Conservation (phyloP, 2,329 filamentous ascomycete genomes). For the Trichoderma breve region DNA sequence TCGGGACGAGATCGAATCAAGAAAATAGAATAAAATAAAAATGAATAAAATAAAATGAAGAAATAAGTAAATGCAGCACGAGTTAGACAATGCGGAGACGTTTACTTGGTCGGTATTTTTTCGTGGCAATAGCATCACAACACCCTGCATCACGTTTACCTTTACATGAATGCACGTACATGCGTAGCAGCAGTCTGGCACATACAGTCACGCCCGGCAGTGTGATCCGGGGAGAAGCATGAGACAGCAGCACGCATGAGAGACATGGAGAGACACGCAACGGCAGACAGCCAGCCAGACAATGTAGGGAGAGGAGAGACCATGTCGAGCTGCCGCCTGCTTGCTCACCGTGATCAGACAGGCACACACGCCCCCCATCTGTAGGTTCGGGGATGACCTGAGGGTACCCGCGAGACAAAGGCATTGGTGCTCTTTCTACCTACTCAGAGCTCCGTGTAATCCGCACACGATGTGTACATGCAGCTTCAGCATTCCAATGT, state of each 20-base stretch:
- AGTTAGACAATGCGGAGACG: background rate
- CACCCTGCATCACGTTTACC: background rate
- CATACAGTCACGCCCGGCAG: background rate
- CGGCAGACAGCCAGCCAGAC: background rate
- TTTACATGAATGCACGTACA: background rate
- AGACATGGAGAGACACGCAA: constrained; percentile 4
- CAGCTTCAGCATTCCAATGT: background rate
- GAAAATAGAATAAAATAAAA: background rate
- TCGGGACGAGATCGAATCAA: background rate
- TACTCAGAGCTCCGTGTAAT: background rate
- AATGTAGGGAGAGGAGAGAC: background rate
- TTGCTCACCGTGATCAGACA: constrained; percentile 6
- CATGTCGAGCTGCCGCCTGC: constrained; percentile 2
- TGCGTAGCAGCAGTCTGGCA: background rate
- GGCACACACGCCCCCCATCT: background rate
- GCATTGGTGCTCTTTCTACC: background rate
- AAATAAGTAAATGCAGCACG: background rate
- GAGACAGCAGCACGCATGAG: background rate
- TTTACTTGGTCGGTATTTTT: background rate
- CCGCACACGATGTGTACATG: background rate
- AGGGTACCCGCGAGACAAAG: background rate
- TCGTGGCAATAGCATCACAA: background rate
- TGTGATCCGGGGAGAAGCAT: background rate
- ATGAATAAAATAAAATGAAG: background rate
- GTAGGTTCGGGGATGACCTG: background rate